Conservation (phyloP, 2,329 filamentous ascomycete genomes). For the Colletotrichum sp. region DNA sequence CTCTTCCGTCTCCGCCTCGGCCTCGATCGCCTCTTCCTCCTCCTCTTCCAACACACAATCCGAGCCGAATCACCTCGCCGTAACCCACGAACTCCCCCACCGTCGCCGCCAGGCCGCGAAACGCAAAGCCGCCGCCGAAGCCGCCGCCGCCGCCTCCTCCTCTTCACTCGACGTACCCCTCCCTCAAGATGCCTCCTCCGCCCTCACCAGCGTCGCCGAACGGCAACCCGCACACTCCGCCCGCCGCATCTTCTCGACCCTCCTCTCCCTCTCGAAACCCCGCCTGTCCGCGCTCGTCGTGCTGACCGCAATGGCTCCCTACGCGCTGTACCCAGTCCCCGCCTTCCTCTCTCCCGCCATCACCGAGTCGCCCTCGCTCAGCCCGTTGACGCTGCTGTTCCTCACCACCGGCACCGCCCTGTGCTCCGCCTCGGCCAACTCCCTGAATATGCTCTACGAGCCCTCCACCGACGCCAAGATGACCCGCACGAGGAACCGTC, state of each 20-base stretch:
- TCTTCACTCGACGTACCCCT: slow-evolving; percentile 32
- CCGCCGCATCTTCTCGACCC: slow-evolving; percentile 74
- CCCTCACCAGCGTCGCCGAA: slow-evolving; percentile 57
- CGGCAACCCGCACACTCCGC: slow-evolving; percentile 54
- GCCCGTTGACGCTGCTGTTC: slow-evolving; percentile 89
- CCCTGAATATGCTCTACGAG: slow-evolving; percentile 97
- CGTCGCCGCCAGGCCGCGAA: slow-evolving; percentile 20
- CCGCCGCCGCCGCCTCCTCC: neutral
- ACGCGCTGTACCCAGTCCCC: slow-evolving; percentile 91
- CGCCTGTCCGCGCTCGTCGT: slow-evolving; percentile 91
- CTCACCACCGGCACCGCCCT: slow-evolving; percentile 88
- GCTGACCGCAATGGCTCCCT: slow-evolving; percentile 87
- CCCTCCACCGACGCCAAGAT: slow-evolving; percentile 88
- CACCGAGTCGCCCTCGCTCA: slow-evolving; percentile 77
- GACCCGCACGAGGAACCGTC: slow-evolving; percentile 89
- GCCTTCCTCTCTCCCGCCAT: slow-evolving; percentile 75
- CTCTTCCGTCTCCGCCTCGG: slow-evolving; percentile 10
- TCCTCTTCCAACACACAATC: neutral
- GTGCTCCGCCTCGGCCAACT: slow-evolving; percentile 89
- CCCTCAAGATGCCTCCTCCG: slow-evolving; percentile 57
- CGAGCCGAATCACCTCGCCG: neutral
- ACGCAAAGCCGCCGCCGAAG: slow-evolving; percentile 16
- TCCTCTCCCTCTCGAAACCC: slow-evolving; percentile 93
- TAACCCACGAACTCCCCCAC: slow-evolving; percentile 19
- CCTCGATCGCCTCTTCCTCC: neutral